Conservation (phyloP, 805 yeast species). For the Cyberlindnera petersonii region DNA sequence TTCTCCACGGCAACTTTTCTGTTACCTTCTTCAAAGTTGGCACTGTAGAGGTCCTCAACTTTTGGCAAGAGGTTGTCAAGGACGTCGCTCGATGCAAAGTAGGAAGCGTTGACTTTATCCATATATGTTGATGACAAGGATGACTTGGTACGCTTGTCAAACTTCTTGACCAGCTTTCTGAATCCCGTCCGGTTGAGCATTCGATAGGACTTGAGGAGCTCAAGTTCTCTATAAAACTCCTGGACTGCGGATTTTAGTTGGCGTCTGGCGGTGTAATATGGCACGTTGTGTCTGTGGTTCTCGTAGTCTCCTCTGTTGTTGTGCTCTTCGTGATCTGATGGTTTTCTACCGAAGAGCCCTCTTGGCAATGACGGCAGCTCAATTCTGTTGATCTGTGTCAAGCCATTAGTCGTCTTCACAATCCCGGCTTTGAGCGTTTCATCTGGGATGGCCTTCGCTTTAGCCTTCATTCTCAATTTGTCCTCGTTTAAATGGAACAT, state of each 20-base stretch:
- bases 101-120: conserved; percentile 52
- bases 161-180: conserved; percentile 85
- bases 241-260: conserved; percentile 64
- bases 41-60: conserved; percentile 65
- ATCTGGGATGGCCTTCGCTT: conserved; percentile 9
- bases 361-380: conserved; percentile 42
- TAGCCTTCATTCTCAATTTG: conserved; percentile 27
- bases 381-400: conserved; percentile 30
- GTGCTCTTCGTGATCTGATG: background rate
- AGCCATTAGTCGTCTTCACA: conserved; percentile 14
- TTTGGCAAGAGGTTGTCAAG: conserved; percentile 59
- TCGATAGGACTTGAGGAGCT: conserved; percentile 65
- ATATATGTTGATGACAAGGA: conserved; percentile 45
- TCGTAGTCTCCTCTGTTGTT: conserved; percentile 42
- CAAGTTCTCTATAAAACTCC: conserved; percentile 72
- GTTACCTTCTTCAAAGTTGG: conserved; percentile 65
- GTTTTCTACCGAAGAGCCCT: conserved; percentile 19
- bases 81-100: conserved; percentile 59
- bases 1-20: conserved; percentile 66
- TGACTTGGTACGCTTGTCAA: conserved; percentile 66
- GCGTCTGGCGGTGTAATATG: conserved; percentile 61
- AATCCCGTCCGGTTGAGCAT: conserved; percentile 82
- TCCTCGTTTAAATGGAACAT: conserved; percentile 60
- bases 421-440: conserved; percentile 19
- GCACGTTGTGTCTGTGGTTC: conserved; percentile 37